phyloP scores from a whole-genome alignment of 257 asterid species.

The Solanum piurae region DNA sequence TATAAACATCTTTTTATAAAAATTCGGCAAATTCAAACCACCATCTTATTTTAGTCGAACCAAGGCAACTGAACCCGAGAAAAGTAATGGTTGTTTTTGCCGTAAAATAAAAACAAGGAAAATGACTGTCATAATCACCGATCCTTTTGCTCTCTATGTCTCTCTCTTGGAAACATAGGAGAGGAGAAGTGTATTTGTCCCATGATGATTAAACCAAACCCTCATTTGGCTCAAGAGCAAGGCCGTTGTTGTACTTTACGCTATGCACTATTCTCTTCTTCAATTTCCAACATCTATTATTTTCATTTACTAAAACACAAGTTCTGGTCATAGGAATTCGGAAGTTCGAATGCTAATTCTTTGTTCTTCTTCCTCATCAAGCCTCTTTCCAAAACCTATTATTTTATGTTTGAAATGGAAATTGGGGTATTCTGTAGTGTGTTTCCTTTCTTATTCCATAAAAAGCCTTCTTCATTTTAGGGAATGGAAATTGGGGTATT shows the following conservation, averaged over 20 bases:
- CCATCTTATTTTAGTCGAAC: neutral
- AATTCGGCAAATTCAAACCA: neutral
- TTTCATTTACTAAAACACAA: neutral
- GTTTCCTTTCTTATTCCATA: neutral
- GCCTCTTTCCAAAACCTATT: neutral
- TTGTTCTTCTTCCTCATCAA: neutral
- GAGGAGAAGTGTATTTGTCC: slow-evolving; percentile 27
- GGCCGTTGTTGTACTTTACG: neutral
- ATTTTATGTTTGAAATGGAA: neutral
- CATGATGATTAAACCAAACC: neutral
- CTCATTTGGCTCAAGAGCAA: neutral
- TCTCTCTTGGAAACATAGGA: slow-evolving; percentile 25
- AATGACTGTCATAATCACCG: slow-evolving; percentile 7
- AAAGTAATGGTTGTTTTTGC: neutral
- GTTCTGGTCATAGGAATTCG: neutral
- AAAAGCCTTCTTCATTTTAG: neutral
- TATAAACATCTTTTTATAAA: neutral
- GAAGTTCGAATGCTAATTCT: neutral
- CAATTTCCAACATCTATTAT: neutral
- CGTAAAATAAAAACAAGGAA: neutral
- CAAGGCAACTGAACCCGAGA: neutral
- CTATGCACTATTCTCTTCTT: neutral
- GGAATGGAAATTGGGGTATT: neutral
- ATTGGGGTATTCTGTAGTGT: neutral
- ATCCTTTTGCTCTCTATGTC: slow-evolving; percentile 21